Base-by-base conservation (phyloP, 2,329 filamentous ascomycete species). In the Xylaria sp. region DNA sequence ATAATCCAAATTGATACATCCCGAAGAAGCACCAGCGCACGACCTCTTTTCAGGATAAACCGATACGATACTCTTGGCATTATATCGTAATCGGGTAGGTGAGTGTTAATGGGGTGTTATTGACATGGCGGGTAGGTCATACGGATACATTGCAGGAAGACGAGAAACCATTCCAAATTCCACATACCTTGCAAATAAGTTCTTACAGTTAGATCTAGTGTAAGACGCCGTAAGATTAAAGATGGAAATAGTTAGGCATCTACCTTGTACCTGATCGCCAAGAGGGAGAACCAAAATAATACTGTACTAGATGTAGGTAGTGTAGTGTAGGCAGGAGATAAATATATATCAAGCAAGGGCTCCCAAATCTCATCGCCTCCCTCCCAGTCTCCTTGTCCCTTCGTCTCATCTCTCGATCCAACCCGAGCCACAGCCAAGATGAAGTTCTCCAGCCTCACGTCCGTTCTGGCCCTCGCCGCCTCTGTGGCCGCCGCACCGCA, bases 371-470 rank as follows among this genome's bases (percentile, higher is more conserved):
- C 21, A 21, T 23, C 4, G 13, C 3, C 23, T 54, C 27, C n/a
- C 25, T 16, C 27, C 25, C n/a, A 5, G n/a, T 42, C 35, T 42
- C 18, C 44, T 54, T 27, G 50, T 60, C n/a, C 21, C 18, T 47
- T 21, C 37, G 25, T 63, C 47, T 44, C 60, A 42, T 42, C 65
- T 27, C 29, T 55, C 44, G 25, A 64, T 44, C 44, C 35, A 65
- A 53, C 25, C 47, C 42, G 37, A 63, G 27, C 48, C 62, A 37
- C 48, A 44, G 58, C 18, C 66, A 71, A 63, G 55, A 71, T 71
- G 69, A 71, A 63, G 48, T 63, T 69, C 44, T 69, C 60, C 50
- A 69, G 42, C 63, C 57, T 70, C 37, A 29, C 61, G n/a, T 69
- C 65, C 18, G 44, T 60, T n/a, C 60, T 72, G 12, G 63, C 65